Evolutionary conservation across 2,329 filamentous ascomycete species (phyloP), one percentile per base, ranked within the genome.

Genomic region (Anthostomella pinea): DNA sequence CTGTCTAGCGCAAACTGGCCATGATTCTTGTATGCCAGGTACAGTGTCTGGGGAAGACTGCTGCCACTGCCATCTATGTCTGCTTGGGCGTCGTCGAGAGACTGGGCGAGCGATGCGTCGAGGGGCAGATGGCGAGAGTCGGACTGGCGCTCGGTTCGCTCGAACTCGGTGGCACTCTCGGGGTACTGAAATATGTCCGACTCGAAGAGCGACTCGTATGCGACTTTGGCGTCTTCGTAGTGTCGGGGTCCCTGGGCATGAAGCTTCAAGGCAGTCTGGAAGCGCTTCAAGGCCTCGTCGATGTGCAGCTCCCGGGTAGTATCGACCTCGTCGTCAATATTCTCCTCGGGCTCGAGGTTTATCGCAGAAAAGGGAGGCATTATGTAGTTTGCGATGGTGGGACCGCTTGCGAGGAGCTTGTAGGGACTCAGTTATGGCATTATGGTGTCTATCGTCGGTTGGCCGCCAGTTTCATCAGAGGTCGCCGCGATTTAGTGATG

Each of bases 101-200:
- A 67, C 6, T 72, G 65, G 4, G 67, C 67, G 47, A 73, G 73
- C 2, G 61, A 58, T 3, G 68, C 56, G 35, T 79, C 75, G 14
- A 68, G 54, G 2, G 65, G 60, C 3, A 72, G 65, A 37, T 71
- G 65, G 8, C 60, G 57, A 19, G 66, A 63, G 33, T 77, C 70
- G 9, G 72, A 70, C 21, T 77, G 69, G 47, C 66, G 62, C 45
- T 81, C 81, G 38, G 83, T 75, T 49, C 87, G 80, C 48, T 86
- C 80, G 56, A 90, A 94, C 51, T 95, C 89, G 34, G 88, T 90
- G 26, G 81, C 70, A 4, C 86, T 88, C 60, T 97, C 91, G 33
- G 86, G 85, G 57, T 93, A 95, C 55, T 81, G 84, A 69, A 97
- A 97, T 41, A 98, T 93, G 38, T 96, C 93, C 17, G 90, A 96